These are phyloP conservation scores for Beauveria asiatica DNA, from an alignment of 2,329 filamentous ascomycete genomes.

Conservation along the genomic window DNA sequence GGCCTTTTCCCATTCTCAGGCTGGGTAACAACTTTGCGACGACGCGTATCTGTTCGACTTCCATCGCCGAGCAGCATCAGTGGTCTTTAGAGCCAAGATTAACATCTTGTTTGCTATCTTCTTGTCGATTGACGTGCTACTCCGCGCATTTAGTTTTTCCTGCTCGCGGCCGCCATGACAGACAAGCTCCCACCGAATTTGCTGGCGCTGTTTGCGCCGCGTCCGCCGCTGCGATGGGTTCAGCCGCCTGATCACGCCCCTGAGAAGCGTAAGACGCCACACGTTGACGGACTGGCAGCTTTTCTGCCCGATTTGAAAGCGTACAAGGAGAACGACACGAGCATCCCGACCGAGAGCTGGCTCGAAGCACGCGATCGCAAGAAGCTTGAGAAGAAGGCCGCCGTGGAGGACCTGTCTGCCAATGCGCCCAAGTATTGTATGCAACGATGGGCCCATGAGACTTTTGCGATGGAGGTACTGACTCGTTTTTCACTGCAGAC, in stretches of 20 bases:
- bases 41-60: slow-evolving; percentile 5
- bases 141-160: not conserved
- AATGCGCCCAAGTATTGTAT: slow-evolving; percentile 59
- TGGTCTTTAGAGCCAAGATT: not conserved
- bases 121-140: not conserved
- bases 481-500: slow-evolving; percentile 40
- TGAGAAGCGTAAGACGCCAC: slow-evolving; percentile 68
- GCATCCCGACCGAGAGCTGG: slow-evolving; percentile 85
- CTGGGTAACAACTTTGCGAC: slow-evolving; percentile 4
- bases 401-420: slow-evolving; percentile 52
- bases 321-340: slow-evolving; percentile 70
- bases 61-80: not conserved
- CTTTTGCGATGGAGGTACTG: slow-evolving; percentile 12
- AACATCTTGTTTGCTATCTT: not conserved
- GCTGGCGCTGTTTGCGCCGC: slow-evolving; percentile 87
- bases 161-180: slow-evolving; percentile 56
- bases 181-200: slow-evolving; percentile 92
- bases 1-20: slow-evolving; percentile 1
- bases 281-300: slow-evolving; percentile 63
- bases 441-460: not conserved
- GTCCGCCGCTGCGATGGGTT: slow-evolving; percentile 84
- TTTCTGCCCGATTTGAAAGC: slow-evolving; percentile 66
- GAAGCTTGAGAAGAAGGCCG: slow-evolving; percentile 68
- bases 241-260: slow-evolving; percentile 75
- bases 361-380: slow-evolving; percentile 77